Evolutionary conservation across 129 eudicot genomes (phyloP).

Genomic region (Gnaphalium uliginosum): DNA sequence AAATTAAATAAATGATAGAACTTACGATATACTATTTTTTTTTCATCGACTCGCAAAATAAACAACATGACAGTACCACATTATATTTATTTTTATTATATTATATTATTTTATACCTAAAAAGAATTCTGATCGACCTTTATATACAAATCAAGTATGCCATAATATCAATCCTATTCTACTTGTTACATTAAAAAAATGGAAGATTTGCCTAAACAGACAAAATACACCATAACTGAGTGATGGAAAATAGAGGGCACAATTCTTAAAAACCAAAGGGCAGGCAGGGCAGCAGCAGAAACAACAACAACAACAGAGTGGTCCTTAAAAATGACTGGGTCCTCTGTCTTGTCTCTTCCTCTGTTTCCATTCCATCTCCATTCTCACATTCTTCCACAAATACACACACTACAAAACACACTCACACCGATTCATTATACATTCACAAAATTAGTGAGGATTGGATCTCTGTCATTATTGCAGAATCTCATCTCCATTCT

Average conservation of each 20-base stretch:
- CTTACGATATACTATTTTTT: no score
- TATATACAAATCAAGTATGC: no score
- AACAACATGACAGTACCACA: no score
- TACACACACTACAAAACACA: slow-evolving; percentile 22
- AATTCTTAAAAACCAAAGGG: slow-evolving; percentile 15
- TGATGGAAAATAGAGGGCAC: slow-evolving; percentile 19
- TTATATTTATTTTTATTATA: no score
- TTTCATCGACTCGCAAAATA: no score
- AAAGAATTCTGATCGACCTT: no score
- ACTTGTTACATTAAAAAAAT: not conserved
- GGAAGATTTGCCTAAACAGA: not conserved
- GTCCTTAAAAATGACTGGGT: slow-evolving; percentile 32
- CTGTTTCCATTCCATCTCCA: slow-evolving; percentile 23
- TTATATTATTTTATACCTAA: no score
- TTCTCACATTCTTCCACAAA: not conserved
- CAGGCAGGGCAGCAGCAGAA: slow-evolving; percentile 5
- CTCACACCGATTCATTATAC: slow-evolving; percentile 11
- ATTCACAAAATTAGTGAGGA: not conserved
- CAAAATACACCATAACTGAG: not conserved
- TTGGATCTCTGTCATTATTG: slow-evolving; percentile 38
- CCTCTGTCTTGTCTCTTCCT: slow-evolving; percentile 38
- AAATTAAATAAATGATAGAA: no score
- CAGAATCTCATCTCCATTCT: slow-evolving; percentile 41
- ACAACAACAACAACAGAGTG: slow-evolving; percentile 32
- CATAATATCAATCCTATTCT: no score